Percentiles rank a stretch among this genome's conserved stretches.
These are phyloP conservation scores for Penicillium frequentans DNA, from an alignment of 2,329 filamentous ascomycete species.

Conservation along the genomic window DNA sequence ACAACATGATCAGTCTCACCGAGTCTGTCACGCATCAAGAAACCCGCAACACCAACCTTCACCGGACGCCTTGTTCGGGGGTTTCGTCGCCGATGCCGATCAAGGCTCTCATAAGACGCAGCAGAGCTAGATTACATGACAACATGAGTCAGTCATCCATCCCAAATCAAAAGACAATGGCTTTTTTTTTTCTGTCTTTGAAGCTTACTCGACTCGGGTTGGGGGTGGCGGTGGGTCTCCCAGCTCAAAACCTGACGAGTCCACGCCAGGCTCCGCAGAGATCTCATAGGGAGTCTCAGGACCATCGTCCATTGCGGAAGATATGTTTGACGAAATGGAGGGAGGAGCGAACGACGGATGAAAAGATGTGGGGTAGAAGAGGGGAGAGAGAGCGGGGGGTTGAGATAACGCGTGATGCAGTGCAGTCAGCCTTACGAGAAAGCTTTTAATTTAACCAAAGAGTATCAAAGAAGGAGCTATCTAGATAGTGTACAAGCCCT, in stretches of 20 bases:
- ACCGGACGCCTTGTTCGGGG: slow-evolving; percentile 62
- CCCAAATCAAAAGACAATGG: background rate
- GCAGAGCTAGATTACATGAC: slow-evolving; percentile 9
- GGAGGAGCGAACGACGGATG: background rate
- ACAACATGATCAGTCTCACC: slow-evolving; percentile 13
- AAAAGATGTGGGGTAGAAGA: slow-evolving; percentile 23
- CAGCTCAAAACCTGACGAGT: slow-evolving; percentile 6
- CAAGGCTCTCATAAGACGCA: slow-evolving; percentile 60
- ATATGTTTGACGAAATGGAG: background rate
- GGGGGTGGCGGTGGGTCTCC: slow-evolving; percentile 8
- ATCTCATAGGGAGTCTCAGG: slow-evolving; percentile 10
- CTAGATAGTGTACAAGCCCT: background rate
- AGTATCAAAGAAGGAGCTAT: slow-evolving; percentile 2
- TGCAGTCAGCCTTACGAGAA: slow-evolving; percentile 25
- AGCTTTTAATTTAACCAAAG: background rate
- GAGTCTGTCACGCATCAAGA: slow-evolving; percentile 1
- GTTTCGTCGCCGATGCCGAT: slow-evolving; percentile 64
- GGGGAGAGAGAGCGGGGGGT: slow-evolving; percentile 12
- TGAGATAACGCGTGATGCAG: slow-evolving; percentile 19
- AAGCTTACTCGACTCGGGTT: slow-evolving; percentile 15
- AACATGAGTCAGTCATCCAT: background rate
- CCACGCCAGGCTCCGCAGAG: slow-evolving; percentile 11
- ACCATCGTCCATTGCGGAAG: slow-evolving; percentile 14
- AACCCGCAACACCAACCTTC: slow-evolving; percentile 46
- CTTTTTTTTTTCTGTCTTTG: background rate